Base-by-base conservation (phyloP, 352 stramenopile genomes). In the Pythium dissotocum region DNA sequence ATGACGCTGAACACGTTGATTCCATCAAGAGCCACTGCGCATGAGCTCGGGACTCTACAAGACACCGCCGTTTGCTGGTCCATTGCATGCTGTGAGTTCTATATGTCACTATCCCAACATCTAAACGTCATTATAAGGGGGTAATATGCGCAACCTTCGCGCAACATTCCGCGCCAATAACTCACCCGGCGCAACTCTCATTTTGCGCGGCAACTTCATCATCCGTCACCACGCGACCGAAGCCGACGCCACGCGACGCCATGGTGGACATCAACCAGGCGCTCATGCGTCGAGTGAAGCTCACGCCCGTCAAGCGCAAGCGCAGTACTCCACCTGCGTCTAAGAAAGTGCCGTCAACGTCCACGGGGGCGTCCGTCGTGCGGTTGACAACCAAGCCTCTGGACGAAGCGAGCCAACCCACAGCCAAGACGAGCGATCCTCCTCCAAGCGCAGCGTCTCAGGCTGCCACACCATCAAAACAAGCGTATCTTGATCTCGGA, bases 401-500 rank as follows among this genome's bases (percentile, higher is more conserved):
- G 4, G 67, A 69, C 14, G 57, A 49, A 49, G 40, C 40, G 14
- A 49, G 40, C 18, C 6, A 49, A 16, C 40, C 40, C 2, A 49
- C 40, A 7, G 40, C 16, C 24, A 64, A 48, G 21, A 24, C 21
- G 21, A 24, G 21, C 21, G 0, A 0, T 12, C 58, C 26, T 8
- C 48, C 59, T 2, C 40, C 8, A 18, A 65, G 59, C 18, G 46
- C 49, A 16, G 14, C 51, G 33, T 49, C 40, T 24, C 56, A 54
- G 21, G 70, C 73, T 59, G n/a, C 38, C 2, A 53, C 30, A 8
- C 68, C 71, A 26, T 71, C 49, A 5, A 78, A 67, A 4, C 87
- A 94, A 63, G 70, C 80, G 56, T 95, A 92, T 44, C 80, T 95
- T 55, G 87, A 95, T 60, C 55, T 93, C 6, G 87, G 87, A 0